These are phyloP conservation scores for Dryas octopetala DNA, from an alignment of 306 rosid genomes.

Conservation along the genomic window DNA sequence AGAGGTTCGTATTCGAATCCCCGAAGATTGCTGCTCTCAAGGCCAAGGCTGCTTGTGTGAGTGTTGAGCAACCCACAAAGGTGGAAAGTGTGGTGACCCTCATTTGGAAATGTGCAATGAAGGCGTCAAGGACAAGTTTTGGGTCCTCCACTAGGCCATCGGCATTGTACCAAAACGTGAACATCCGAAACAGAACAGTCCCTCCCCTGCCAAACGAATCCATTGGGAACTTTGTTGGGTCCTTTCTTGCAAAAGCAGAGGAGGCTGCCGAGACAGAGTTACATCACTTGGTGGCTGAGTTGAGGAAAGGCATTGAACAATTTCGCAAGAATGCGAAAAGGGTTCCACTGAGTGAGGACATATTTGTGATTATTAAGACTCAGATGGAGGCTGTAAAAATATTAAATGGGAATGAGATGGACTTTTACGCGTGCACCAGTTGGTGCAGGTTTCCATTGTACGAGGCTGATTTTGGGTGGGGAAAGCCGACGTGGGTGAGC, in stretches of 20 bases:
- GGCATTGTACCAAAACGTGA: conserved; percentile 23
- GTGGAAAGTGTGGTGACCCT: conserved; percentile 41
- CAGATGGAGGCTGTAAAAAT: not conserved
- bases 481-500: conserved; percentile 34
- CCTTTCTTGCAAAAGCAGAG: conserved; percentile 1
- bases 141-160: conserved; percentile 11
- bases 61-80: conserved; percentile 24
- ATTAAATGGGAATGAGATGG: not conserved
- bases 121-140: conserved; percentile 9
- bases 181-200: conserved; percentile 33
- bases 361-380: not conserved
- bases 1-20: conserved; percentile 33
- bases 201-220: conserved; percentile 32
- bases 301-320: conserved; percentile 24
- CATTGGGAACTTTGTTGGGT: conserved; percentile 31
- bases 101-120: conserved; percentile 32
- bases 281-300: conserved; percentile 6
- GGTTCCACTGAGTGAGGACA: conserved; percentile 1
- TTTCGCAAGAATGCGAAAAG: conserved; percentile 21
- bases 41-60: conserved; percentile 1
- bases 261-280: conserved; percentile 15
- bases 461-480: conserved; percentile 39
- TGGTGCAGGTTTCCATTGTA: conserved; percentile 26
- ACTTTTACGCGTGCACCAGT: conserved; percentile 18
- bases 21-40: conserved; percentile 31